Evolutionary conservation across 352 stramenopile species (phyloP), one percentile per base, ranked within the genome.

Genomic region (Globisporangium iwayamae): DNA sequence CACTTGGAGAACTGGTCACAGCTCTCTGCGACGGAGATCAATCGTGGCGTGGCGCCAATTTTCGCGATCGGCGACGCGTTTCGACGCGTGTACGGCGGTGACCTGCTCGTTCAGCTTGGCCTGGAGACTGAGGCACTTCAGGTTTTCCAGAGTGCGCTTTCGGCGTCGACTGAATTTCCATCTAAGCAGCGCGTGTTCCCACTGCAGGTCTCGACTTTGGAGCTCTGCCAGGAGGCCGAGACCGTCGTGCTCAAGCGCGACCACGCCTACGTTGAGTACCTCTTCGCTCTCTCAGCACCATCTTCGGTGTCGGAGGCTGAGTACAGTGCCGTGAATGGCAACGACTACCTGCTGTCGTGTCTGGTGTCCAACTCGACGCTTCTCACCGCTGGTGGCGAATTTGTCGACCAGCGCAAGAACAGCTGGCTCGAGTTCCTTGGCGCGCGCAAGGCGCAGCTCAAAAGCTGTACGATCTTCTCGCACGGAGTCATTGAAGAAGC

Each of bases 1-100:
- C 80, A 94, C 45, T 65, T 94, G 30, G 76, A 92, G 51, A 92
- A 90, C 48, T 94, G 85, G 85, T 87, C 83, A 5, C 71, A 85
- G 47, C 66, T 94, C 20, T 69, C 83, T 4, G 81, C 74, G 0
- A 72, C 78, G 3, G 85, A 94, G 68, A 78, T 94, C 47, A 75
- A 84, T 18, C 81, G 85, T 28, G 78, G 79, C 51, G 62, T 85
- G 5, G 43, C 66, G 13, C 70, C 74, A 54, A 56, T 88, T 28
- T 46, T 72, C 16, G 79, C 79, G 11, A 81, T 89, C n/a, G 67
- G 65, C 0, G 69, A 79, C 30, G 77, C 83, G 22, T 91, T 94
- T 55, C 74, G 74, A 58, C 76, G 76, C 11, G 81, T 93, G 4
- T 93, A 93, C 67, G 83, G 72, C 2, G 73, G 78, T 10, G 73